Base-by-base conservation (phyloP, 1,284 basidiomycete species). In the Leccinum subfulvum region DNA sequence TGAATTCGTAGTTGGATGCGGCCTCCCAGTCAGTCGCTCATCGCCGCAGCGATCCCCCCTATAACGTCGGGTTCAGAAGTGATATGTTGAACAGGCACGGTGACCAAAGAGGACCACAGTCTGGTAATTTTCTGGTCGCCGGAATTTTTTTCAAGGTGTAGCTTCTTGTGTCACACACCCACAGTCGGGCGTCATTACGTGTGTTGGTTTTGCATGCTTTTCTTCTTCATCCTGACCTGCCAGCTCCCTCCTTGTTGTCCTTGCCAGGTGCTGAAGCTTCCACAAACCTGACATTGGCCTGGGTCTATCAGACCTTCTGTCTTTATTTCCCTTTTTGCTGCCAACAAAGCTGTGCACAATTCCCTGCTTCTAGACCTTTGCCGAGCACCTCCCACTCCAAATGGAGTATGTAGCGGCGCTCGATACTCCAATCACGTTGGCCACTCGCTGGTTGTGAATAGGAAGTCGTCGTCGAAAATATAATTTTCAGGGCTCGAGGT, bases 171-270 rank as follows among this genome's bases (percentile, higher is more conserved):
- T 75, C 57, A 68, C 71, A 37, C 56, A 28, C 49, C 51, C 70
- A 26, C 81, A 81, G 60, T 81, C 78, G 76, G 86, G 84, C 23
- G 84, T 87, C 44, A 79, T 84, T n/a, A 67, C 68, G 89, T 89
- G 86, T 88, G 85, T 70, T 89, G 87, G 84, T 86, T 84, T 67
- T 82, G 87, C 47, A 89, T 90, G 86, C 82, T 84, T 9, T 88
- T 18, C 41, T 44, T 90, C 79, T 88, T 89, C 75, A 80, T 89
- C 68, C 82, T 90, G 58, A 87, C 86, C 16, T 82, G 83, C 18
- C 90, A 87, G 88, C 88, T 78, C 84, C 47, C 90, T 89, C 73
- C 82, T 90, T 60, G 88, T 89, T 28, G 81, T 90, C 61, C 89
- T 84, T 71, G 82, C 33, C 33, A 0, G 33, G 83, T 51, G 81